Base-by-base conservation (phyloP, 768 basidiomycete species). In the Leccinum sublutescens region DNA sequence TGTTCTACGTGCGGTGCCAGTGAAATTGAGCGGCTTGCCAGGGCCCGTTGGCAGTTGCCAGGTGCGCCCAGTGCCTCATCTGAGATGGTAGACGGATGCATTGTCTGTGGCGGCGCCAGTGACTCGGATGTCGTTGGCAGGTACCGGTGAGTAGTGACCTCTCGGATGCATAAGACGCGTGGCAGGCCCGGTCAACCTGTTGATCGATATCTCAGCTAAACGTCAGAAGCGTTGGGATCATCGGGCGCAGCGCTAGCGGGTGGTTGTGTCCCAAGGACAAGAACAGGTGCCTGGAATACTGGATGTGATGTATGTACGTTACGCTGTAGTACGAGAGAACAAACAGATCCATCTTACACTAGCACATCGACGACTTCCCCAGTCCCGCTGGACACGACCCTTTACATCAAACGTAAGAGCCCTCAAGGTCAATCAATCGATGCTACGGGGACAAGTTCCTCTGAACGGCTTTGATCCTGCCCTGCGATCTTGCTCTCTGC, bases 401-500 rank as follows among this genome's bases (percentile, higher is more conserved):
- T 21, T 11, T 5, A 14, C 21, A 21, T 47, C 19, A 47, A 47
- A 21, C 12, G 45, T 47, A 19, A 56, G 14, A 50, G 38, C 17
- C 10, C 27, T 43, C 31, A 34, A 43, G 10, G 54, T 61, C 52
- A 64, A 60, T 57, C 48, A 56, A 45, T 54, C 43, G 17, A 43
- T 49, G 54, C 17, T 45, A 60, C 57, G 21, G 56, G 48, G 38
- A 50, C 6, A 49, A 7, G 38, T 58, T 31, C 51, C 31, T 57
- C 45, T 52, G 50, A 50, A 34, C 43, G 50, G 58, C 58, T 57
- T 62, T 65, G 33, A 60, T 25, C 52, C 62, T 71, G n/a, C 65
- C 69, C 51, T 29, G 61, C 40, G 57, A 50, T 55, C 69, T 67
- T 51, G 63, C 67, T 14, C 49, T 63, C 56, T 34, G 60, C 54